phyloP scores from a whole-genome alignment of 2,329 filamentous ascomycete species.

The Talaromyces sp. region DNA sequence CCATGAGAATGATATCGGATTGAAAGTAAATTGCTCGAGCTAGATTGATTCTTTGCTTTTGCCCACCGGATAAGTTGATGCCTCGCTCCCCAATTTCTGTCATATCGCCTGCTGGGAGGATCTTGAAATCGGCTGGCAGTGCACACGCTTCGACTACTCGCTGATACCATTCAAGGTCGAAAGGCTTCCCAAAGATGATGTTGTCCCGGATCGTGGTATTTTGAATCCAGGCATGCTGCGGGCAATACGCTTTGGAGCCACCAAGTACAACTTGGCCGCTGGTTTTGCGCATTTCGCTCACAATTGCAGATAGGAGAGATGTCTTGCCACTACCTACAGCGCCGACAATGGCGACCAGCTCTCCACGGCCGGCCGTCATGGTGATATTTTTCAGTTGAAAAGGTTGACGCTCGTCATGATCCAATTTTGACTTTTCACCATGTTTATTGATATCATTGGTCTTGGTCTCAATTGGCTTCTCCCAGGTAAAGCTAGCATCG shows the following conservation, averaged over 20 bases:
- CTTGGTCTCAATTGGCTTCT: no score
- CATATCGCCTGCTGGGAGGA: slow-evolving; percentile 52
- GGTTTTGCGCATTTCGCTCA: neutral
- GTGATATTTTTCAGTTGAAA: neutral
- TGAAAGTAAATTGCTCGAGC: slow-evolving; percentile 55
- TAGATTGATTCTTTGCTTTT: slow-evolving; percentile 56
- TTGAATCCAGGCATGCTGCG: slow-evolving; percentile 59
- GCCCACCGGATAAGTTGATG: slow-evolving; percentile 57
- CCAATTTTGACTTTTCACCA: no score
- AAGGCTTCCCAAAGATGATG: slow-evolving; percentile 56
- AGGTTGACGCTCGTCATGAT: neutral
- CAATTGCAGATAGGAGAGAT: neutral
- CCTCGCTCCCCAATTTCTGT: slow-evolving; percentile 58
- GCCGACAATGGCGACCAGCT: neutral
- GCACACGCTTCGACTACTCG: slow-evolving; percentile 57
- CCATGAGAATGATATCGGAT: slow-evolving; percentile 50
- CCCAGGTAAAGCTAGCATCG: no score
- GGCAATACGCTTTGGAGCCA: slow-evolving; percentile 38
- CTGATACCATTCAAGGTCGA: slow-evolving; percentile 51
- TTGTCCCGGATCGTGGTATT: slow-evolving; percentile 60
- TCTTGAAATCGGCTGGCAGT: slow-evolving; percentile 50
- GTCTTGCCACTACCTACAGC: neutral
- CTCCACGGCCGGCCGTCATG: neutral
- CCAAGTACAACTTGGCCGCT: neutral
- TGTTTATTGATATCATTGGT: no score